Evolutionary conservation across 352 stramenopile genomes (phyloP).

Genomic region (Peronospora tabacina): DNA sequence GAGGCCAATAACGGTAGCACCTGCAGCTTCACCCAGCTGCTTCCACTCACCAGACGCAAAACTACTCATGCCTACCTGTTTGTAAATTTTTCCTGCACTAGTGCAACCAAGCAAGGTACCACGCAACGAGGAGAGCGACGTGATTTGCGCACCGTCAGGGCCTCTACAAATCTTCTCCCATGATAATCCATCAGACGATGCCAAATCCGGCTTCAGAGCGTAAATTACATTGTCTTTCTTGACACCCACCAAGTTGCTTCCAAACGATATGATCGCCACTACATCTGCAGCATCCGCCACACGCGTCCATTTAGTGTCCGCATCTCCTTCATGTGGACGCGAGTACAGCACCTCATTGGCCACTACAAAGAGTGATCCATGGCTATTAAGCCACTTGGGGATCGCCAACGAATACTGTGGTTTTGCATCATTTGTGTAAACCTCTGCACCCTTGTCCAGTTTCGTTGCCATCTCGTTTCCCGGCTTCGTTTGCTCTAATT

Average conservation of each 20-base stretch:
- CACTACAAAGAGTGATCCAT: conserved; percentile 67
- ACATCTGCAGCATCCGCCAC: conserved; percentile 39
- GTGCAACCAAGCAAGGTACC: conserved; percentile 61
- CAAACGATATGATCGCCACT: conserved; percentile 65
- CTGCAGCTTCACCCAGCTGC: conserved; percentile 36
- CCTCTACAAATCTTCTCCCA: conserved; percentile 54
- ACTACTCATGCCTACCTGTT: conserved; percentile 52
- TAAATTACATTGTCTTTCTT: conserved; percentile 49
- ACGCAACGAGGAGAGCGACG: conserved; percentile 58
- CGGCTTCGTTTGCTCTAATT: conserved; percentile 52
- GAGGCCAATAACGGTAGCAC: conserved; percentile 44
- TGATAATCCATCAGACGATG: conserved; percentile 16
- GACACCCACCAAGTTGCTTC: conserved; percentile 55
- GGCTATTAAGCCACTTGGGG: conserved; percentile 66
- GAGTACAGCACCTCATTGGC: conserved; percentile 49
- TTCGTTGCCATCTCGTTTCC: neutral
- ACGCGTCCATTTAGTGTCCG: conserved; percentile 31
- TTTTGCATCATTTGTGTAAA: conserved; percentile 26
- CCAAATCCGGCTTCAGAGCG: conserved; percentile 34
- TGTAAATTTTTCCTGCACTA: conserved; percentile 46
- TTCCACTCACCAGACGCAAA: conserved; percentile 62
- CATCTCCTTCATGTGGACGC: conserved; percentile 47
- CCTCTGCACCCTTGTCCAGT: conserved; percentile 6
- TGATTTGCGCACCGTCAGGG: conserved; percentile 32
- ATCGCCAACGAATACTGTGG: conserved; percentile 38